Evolutionary conservation across 2,329 filamentous ascomycete species (phyloP).

Genomic region (Colletotrichum trifolii): DNA sequence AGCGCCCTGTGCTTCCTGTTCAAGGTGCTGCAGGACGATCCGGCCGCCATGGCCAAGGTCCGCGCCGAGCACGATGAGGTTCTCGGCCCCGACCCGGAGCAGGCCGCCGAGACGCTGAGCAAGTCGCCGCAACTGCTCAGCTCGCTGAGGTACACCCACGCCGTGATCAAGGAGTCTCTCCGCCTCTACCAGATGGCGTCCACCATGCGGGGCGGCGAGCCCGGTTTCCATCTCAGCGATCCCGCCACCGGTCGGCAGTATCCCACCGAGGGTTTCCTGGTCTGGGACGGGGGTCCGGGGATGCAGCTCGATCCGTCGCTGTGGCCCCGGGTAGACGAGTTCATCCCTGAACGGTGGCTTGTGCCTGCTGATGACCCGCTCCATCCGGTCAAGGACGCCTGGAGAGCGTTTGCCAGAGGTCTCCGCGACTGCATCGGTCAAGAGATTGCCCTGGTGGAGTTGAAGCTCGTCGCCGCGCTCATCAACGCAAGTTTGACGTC

Average conservation of each 20-base stretch:
- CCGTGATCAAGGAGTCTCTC: too few species aligned
- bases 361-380: conserved; percentile 37
- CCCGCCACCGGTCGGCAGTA: conserved; percentile 54
- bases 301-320: conserved; percentile 48
- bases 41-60: too few species aligned
- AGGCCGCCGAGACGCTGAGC: too few species aligned
- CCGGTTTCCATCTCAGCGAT: conserved; percentile 53
- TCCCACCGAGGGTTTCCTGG: conserved; percentile 55
- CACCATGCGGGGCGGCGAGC: conserved; percentile 39
- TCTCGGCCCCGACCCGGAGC: too few species aligned
- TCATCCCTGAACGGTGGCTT: conserved; percentile 49
- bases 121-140: too few species aligned
- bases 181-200: conserved; percentile 46
- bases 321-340: conserved; percentile 47
- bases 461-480: conserved; percentile 48
- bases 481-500: conserved; percentile 22
- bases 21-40: too few species aligned
- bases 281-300: conserved; percentile 51
- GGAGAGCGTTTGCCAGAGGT: conserved; percentile 64
- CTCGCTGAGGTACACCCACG: too few species aligned
- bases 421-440: conserved; percentile 67
- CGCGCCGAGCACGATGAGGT: too few species aligned
- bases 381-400: conserved; percentile 51
- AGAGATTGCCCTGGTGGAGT: conserved; percentile 64
- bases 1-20: too few species aligned